phyloP scores from a whole-genome alignment of 2,329 filamentous ascomycete species.

The Teratosphaeria zuluensis region DNA sequence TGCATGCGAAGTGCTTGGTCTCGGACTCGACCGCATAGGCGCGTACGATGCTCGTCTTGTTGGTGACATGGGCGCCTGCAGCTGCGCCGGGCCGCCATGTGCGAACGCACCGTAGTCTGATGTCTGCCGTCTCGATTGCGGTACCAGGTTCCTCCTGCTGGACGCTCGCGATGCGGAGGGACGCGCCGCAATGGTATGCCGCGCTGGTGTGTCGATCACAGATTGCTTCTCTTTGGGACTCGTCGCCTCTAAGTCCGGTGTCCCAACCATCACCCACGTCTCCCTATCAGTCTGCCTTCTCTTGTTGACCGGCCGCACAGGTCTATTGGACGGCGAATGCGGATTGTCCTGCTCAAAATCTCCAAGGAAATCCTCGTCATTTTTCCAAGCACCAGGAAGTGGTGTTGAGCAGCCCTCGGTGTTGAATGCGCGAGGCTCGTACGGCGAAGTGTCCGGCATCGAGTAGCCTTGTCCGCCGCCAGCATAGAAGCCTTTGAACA shows the following conservation, averaged over 20 bases:
- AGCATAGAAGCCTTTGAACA: conserved; percentile 78
- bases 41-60: conserved; percentile 46
- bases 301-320: conserved; percentile 29
- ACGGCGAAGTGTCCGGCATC: conserved; percentile 26
- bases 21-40: conserved; percentile 35
- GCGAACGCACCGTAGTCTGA: conserved; percentile 10
- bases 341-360: conserved; percentile 35
- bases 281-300: conserved; percentile 38
- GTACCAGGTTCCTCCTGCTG: conserved; percentile 29
- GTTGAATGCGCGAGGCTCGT: not conserved
- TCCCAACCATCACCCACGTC: conserved; percentile 39
- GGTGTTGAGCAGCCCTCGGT: conserved; percentile 29
- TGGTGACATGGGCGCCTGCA: conserved; percentile 1
- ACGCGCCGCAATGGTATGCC: conserved; percentile 7
- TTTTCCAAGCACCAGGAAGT: conserved; percentile 46
- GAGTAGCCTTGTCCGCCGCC: conserved; percentile 62
- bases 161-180: conserved; percentile 22
- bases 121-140: conserved; percentile 32
- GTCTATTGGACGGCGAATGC: conserved; percentile 22
- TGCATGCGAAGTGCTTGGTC: not conserved
- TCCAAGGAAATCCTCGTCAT: conserved; percentile 28
- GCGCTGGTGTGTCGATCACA: conserved; percentile 16
- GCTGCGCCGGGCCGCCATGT: conserved; percentile 27
- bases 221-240: conserved; percentile 28
- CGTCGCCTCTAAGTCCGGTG: conserved; percentile 39